These are phyloP conservation scores for Cymbopogon flexuosus DNA, from an alignment of 202 grass and related monocot genomes.

Conservation along the genomic window DNA sequence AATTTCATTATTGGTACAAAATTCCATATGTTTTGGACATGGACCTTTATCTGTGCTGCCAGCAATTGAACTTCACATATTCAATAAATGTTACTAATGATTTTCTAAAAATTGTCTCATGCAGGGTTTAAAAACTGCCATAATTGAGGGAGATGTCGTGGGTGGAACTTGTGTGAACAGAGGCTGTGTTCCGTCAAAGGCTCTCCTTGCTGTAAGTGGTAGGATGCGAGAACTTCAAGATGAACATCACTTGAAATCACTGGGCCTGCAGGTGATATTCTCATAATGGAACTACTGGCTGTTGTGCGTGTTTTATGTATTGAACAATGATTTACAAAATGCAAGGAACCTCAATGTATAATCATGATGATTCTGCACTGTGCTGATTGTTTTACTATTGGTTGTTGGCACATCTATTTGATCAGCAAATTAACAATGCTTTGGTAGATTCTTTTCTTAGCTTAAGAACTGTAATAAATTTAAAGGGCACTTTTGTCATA, in stretches of 20 bases:
- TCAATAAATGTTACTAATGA: not conserved
- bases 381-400: too few relatives aligned
- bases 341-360: too few relatives aligned
- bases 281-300: conserved; percentile 12
- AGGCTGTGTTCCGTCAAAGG: conserved; percentile 93
- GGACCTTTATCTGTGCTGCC: not conserved
- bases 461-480: too few relatives aligned
- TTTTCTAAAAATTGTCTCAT: not conserved
- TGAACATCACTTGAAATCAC: conserved; percentile 88
- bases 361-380: too few relatives aligned
- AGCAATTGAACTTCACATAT: conserved; percentile 15
- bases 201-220: conserved; percentile 91
- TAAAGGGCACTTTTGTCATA: not conserved
- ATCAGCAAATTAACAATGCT: too few relatives aligned
- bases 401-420: too few relatives aligned
- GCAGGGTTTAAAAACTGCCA: conserved; percentile 90
- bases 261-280: conserved; percentile 68
- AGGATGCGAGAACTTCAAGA: conserved; percentile 84
- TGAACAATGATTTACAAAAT: not conserved
- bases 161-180: conserved; percentile 97
- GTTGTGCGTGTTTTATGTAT: not conserved
- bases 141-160: conserved; percentile 88
- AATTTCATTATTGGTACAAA: not conserved
- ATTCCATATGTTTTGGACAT: not conserved
- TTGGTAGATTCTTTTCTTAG: too few relatives aligned